Percentiles rank a stretch among this genome's conserved stretches.
These are phyloP conservation scores for Metarhizium sp. DNA, from an alignment of 2,329 filamentous ascomycete species.

Conservation along the genomic window DNA sequence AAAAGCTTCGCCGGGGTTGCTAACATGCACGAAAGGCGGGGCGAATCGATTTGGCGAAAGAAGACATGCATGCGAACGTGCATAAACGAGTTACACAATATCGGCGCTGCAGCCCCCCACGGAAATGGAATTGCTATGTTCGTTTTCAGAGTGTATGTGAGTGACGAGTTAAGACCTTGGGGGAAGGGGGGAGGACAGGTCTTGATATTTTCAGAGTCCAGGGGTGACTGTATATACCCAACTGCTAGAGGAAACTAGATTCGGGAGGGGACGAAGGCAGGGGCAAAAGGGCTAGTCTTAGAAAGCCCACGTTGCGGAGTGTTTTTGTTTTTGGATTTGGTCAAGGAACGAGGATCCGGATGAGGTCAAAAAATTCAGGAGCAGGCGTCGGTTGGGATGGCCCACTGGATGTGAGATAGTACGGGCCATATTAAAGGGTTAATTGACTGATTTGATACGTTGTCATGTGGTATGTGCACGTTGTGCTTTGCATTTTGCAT, in stretches of 20 bases:
- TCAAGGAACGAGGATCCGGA: background rate
- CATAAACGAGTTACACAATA: background rate
- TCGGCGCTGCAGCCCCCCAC: background rate
- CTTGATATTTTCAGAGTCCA: background rate
- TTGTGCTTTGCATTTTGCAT: background rate
- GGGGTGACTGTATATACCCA: constrained; percentile 5
- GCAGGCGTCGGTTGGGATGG: background rate
- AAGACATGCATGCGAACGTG: background rate
- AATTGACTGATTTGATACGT: background rate
- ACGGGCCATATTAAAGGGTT: background rate
- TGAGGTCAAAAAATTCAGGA: background rate
- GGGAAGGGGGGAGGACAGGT: background rate
- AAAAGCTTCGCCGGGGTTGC: background rate
- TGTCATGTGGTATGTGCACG: background rate
- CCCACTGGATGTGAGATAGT: background rate
- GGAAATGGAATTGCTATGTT: background rate
- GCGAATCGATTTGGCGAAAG: background rate
- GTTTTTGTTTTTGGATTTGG: background rate
- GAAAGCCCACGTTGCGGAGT: background rate
- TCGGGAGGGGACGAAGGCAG: background rate
- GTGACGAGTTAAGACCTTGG: background rate
- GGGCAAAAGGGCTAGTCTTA: background rate
- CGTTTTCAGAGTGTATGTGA: background rate
- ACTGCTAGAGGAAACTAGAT: constrained; percentile 4
- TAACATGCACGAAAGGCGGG: background rate